Evolutionary conservation across 306 rosid genomes (phyloP), one percentile per base, ranked within the genome.

Genomic region (Dryas alaskensis): DNA sequence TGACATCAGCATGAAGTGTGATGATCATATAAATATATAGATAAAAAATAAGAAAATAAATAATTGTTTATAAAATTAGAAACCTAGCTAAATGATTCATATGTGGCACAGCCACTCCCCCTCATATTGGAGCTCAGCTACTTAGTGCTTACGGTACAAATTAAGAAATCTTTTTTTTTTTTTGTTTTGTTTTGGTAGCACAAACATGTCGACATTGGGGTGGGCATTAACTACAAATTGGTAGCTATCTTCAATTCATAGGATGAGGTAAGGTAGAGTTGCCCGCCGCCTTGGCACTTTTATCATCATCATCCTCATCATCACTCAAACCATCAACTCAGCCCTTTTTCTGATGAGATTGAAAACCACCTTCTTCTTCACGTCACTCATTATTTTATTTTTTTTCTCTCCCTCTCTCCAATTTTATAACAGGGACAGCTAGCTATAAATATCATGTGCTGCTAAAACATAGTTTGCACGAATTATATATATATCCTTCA

Each of bases 1-100:
- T 91, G 98, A 89, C 73, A 70, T 89, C 89, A 93, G 93, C 98
- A 87, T 93, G 98, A 93, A 84, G 96, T 93, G 80, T 85, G 86
- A 83, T 91, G 86, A 72, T 80, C 60, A n/a, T 22, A 31, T 9
- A 37, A 62, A 44, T 42, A 19, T 31, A 13, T 37, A 75, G 6
- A 54, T 16, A 59, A 45, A 66, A 58, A 52, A 8, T 60, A 46
- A 49, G 74, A 14, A 63, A 70, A 76, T 25, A 17, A 50, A 49
- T 31, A 31, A 31, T 31, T 31, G 37, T 31, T 31, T 31, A 31
- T 31, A 31, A 31, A 31, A 31, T 31, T 31, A 1, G 37, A 31
- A 31, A 31, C 2, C 2, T 31, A 31, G 37, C 37, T 31, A 31
- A 31, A 31, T 31, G 3, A 31, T 31, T 31, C 37, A 31, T 42